Percentiles rank a stretch among this genome's conserved stretches.
Evolutionary conservation across 495 filamentous ascomycete genomes (phyloP).

Genomic region (Rostrohypoxylon terebratum): DNA sequence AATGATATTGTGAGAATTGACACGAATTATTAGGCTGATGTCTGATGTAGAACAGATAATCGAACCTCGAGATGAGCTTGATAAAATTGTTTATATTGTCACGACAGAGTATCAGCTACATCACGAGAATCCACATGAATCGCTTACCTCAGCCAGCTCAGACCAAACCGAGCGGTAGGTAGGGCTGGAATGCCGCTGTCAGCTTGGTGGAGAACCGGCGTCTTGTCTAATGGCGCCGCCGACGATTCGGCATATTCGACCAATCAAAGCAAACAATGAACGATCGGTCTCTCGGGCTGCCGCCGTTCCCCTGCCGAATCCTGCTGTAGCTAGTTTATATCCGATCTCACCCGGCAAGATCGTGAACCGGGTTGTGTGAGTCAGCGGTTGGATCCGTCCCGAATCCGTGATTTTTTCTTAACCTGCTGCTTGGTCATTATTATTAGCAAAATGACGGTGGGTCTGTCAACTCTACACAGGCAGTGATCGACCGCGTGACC

Average conservation of each 20-base stretch:
- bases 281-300: slow-evolving; percentile 4
- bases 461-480: not conserved
- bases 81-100: not conserved
- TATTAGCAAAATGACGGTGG: not conserved
- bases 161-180: not conserved
- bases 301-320: not conserved
- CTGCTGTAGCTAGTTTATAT: not conserved
- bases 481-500: not conserved
- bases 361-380: not conserved
- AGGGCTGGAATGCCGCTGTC: not conserved
- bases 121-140: not conserved
- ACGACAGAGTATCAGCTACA: not conserved
- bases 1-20: not conserved
- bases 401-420: not conserved
- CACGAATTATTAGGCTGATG: not conserved
- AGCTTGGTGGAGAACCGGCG: slow-evolving; percentile 2
- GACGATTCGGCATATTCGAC: not conserved
- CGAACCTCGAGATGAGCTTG: not conserved
- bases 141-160: not conserved
- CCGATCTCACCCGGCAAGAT: not conserved
- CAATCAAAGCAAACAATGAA: not conserved
- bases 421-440: not conserved
- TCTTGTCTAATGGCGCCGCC: not conserved
- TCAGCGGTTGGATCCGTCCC: not conserved
- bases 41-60: not conserved